A percentile compares a stretch with the other conserved stretches of the same genome.
These are phyloP conservation scores for Linnemannia hyalina DNA, from an alignment of 192 early-diverging fungal species.

Conservation along the genomic window DNA sequence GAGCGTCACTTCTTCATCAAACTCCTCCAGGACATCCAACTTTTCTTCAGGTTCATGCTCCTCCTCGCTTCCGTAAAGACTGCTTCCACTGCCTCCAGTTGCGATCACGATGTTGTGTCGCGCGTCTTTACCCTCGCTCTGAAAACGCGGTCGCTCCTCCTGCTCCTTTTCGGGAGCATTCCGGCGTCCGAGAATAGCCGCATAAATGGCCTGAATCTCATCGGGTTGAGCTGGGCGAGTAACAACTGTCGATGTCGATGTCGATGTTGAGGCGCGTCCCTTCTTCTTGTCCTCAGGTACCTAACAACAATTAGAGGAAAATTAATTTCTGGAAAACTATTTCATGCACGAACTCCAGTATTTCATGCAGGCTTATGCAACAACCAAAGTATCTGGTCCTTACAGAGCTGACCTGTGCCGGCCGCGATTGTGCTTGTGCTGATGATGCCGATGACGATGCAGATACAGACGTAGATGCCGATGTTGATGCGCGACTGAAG, in stretches of 20 bases:
- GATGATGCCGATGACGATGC: neutral
- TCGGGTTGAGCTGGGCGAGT: neutral
- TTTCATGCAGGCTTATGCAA: no score
- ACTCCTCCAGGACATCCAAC: neutral
- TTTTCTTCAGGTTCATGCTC: neutral
- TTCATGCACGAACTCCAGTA: no score
- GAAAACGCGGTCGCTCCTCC: neutral
- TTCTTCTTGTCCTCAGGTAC: neutral
- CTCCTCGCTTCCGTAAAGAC: slow-evolving; percentile 8
- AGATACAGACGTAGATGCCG: neutral
- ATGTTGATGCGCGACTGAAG: neutral
- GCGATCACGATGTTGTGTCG: neutral
- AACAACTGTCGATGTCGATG: neutral
- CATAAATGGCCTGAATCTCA: neutral
- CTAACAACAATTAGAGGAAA: neutral
- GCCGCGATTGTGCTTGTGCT: neutral
- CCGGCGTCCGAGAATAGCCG: neutral
- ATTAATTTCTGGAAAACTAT: neutral
- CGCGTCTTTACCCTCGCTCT: neutral
- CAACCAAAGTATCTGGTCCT: neutral
- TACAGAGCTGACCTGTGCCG: neutral
- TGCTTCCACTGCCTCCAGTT: slow-evolving; percentile 11
- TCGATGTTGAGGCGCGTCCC: neutral
- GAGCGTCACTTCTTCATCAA: neutral
- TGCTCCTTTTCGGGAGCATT: neutral